Percentiles rank a stretch among this genome's conserved stretches.
Conservation (phyloP, 2,329 filamentous ascomycete species). For the Sclerotinia borealis region DNA sequence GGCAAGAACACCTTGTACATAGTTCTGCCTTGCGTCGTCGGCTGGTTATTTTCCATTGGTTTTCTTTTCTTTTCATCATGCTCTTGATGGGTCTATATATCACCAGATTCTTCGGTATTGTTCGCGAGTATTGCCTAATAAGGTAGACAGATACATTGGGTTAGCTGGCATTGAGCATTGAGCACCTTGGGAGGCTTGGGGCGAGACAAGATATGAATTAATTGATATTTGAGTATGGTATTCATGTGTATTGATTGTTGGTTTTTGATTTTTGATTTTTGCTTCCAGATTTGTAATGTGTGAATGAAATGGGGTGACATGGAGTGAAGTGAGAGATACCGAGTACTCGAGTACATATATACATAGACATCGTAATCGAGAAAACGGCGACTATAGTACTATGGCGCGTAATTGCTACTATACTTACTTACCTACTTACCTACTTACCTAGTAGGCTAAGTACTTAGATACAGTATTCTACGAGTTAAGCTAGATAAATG, state of each 20-base stretch:
- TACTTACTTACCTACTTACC: too few species aligned
- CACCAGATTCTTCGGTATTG: neutral
- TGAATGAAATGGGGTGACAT: too few species aligned
- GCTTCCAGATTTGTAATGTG: too few species aligned
- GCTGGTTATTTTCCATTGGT: constrained; percentile 4
- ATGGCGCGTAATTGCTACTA: too few species aligned
- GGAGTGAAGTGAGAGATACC: too few species aligned
- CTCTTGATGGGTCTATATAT: constrained; percentile 5
- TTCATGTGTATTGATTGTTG: neutral
- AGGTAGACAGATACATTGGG: neutral
- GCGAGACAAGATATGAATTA: neutral
- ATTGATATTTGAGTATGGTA: neutral
- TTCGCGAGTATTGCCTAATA: neutral
- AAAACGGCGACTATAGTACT: too few species aligned
- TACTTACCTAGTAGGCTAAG: too few species aligned
- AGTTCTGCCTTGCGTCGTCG: constrained; percentile 6
- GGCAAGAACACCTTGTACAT: constrained; percentile 11
- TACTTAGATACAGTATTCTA: too few species aligned
- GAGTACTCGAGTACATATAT: too few species aligned
- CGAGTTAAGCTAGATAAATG: too few species aligned
- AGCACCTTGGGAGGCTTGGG: neutral
- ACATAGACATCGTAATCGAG: too few species aligned
- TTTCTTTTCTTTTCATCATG: neutral
- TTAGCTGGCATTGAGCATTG: neutral
- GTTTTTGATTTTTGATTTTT: too few species aligned